Evolutionary conservation across 2,329 filamentous ascomycete species (phyloP).

Genomic region (Aspergillus uvarum): DNA sequence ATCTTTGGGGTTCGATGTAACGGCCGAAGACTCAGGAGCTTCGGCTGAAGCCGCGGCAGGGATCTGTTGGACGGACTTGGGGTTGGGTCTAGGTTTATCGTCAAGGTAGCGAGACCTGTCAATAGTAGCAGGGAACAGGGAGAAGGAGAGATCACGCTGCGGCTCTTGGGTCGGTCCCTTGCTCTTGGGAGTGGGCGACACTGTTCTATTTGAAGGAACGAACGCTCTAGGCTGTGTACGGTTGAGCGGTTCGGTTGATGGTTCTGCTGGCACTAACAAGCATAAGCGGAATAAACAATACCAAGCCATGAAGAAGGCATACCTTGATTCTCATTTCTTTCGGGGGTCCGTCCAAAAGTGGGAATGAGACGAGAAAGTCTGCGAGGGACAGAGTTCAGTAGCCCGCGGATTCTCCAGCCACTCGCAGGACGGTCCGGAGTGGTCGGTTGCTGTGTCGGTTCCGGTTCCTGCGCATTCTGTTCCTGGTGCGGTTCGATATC

Average conservation of each 20-base stretch:
- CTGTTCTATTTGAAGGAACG: slow-evolving; percentile 8
- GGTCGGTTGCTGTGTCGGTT: slow-evolving; percentile 12
- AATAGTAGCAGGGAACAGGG: slow-evolving; percentile 28
- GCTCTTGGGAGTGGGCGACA: slow-evolving; percentile 17
- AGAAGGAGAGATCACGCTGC: slow-evolving; percentile 24
- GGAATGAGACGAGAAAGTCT: slow-evolving; percentile 29
- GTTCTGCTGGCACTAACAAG: slow-evolving; percentile 11
- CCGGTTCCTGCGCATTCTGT: slow-evolving; percentile 1
- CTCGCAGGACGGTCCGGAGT: slow-evolving; percentile 26
- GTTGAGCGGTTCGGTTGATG: slow-evolving; percentile 20
- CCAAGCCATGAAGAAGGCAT: slow-evolving; percentile 4
- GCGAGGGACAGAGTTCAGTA: slow-evolving; percentile 33
- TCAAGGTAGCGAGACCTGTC: slow-evolving; percentile 24
- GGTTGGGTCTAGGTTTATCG: slow-evolving; percentile 15
- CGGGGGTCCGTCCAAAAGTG: slow-evolving; percentile 19
- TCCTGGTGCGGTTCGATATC: neutral
- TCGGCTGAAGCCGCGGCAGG: neutral
- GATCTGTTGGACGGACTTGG: slow-evolving; percentile 1
- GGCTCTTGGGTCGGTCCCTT: slow-evolving; percentile 21
- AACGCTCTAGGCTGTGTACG: slow-evolving; percentile 11
- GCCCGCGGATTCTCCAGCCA: slow-evolving; percentile 31
- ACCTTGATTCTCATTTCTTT: slow-evolving; percentile 16
- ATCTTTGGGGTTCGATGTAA: slow-evolving; percentile 4
- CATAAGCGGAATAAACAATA: slow-evolving; percentile 9
- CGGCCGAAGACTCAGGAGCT: neutral